Conservation (phyloP, 768 basidiomycete genomes). For the Lyophyllum decastes region DNA sequence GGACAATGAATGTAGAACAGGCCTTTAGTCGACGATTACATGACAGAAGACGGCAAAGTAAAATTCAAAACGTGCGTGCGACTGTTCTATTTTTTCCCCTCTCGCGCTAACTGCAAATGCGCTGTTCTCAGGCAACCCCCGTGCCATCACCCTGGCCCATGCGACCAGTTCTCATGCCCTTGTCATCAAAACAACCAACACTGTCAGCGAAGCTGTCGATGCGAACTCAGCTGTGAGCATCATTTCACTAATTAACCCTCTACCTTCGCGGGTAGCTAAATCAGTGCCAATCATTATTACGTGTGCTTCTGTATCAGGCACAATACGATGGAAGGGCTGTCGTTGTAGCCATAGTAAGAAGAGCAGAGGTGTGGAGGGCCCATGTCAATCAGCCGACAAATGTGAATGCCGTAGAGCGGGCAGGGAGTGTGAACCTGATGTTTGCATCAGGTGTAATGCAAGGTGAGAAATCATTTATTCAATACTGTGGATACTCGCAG, state of each 20-base stretch:
- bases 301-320: slow-evolving; percentile 29
- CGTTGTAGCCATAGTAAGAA: slow-evolving; percentile 28
- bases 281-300: neutral
- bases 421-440: slow-evolving; percentile 56
- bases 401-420: slow-evolving; percentile 37
- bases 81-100: neutral
- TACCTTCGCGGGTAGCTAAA: neutral
- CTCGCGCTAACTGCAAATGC: neutral
- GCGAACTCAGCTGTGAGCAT: slow-evolving; percentile 26
- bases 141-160: slow-evolving; percentile 51
- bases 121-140: slow-evolving; percentile 31
- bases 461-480: slow-evolving; percentile 25
- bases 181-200: slow-evolving; percentile 40
- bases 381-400: slow-evolving; percentile 13
- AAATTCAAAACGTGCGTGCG: slow-evolving; percentile 10
- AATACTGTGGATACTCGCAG: neutral
- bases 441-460: slow-evolving; percentile 46
- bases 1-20: too few species aligned
- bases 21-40: slow-evolving; percentile 7
- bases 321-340: slow-evolving; percentile 43
- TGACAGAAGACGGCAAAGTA: neutral
- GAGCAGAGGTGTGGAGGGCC: slow-evolving; percentile 15
- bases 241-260: too few species aligned
- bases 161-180: slow-evolving; percentile 37
- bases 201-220: slow-evolving; percentile 52